Conservation (phyloP, 495 filamentous ascomycete species). For the Xanthoparmelia taractica region DNA sequence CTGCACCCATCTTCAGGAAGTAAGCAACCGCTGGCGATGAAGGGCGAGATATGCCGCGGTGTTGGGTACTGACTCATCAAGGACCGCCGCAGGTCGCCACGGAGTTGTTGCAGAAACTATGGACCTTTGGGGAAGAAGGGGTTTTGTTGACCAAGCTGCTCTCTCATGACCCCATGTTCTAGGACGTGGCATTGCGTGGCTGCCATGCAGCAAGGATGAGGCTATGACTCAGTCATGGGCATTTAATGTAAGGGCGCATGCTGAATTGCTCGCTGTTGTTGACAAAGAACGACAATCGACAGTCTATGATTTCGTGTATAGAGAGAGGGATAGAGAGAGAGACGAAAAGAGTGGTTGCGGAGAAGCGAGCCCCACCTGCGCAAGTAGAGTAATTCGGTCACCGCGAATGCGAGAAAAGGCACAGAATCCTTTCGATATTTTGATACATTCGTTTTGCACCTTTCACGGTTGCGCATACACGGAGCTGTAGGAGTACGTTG, state of each 20-base stretch:
- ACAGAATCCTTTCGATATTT: background rate
- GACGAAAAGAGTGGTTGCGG: background rate
- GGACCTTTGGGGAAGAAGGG: background rate
- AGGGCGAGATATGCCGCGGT: background rate
- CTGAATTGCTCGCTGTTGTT: background rate
- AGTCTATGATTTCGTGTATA: background rate
- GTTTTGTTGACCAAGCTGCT: conserved; percentile 2
- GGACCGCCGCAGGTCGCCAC: conserved; percentile 73
- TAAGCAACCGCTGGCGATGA: conserved; percentile 10
- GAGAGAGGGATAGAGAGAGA: background rate
- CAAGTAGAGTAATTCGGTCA: conserved; percentile 4
- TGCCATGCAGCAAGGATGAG: conserved; percentile 19
- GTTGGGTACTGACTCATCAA: conserved; percentile 66
- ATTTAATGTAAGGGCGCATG: background rate
- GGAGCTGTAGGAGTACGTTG: background rate
- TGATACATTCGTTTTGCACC: background rate
- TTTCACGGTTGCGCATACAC: background rate
- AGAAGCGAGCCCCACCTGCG: conserved; percentile 13
- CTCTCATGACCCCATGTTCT: conserved; percentile 17
- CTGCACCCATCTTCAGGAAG: conserved; percentile 64
- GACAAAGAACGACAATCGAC: background rate
- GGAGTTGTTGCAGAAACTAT: conserved; percentile 39
- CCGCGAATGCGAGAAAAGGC: background rate
- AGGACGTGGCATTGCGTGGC: conserved; percentile 20
- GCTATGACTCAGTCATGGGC: conserved; percentile 7